Base-by-base conservation (phyloP, 805 yeast genomes). In the Saturnispora quitensis region DNA sequence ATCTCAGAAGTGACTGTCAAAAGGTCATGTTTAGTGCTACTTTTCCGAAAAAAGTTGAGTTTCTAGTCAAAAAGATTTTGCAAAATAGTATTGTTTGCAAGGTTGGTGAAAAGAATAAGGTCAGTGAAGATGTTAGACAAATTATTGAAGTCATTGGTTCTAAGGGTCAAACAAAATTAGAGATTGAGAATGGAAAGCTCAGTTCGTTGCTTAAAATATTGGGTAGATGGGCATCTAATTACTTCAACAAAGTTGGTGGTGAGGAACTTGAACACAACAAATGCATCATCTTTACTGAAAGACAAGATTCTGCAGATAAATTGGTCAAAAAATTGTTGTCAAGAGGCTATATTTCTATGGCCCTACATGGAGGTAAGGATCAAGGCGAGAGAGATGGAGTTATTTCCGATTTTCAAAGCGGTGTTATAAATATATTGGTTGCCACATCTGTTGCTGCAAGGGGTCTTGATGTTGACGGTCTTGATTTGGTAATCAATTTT, bases 371-470 rank as follows among this genome's bases (percentile, higher is more conserved):
- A 0, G 98, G 97, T 1, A 85, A 88, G 60, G 90, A 87, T 45
- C 95, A 90, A 60, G 70, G 76, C 33, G 97, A 91, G 62, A 73
- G 99, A 50, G 85, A 84, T 45, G 69, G 76, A 22, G 88, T 90
- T 2, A 77, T 93, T 40, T 71, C 75, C 13, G 87, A 81, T 48
- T 93, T 91, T 66, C 76, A 78, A 52, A 70, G 65, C 6, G 84
- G 88, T 13, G 72, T 73, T 0, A 68, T 80, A 3, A 77, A 80
- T 51, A 78, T 89, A 1, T 69, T 93, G 47, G 78, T 93, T 27
- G 96, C 97, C 7, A 93, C 99, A 0, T 93, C 96, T 2, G 86
- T 93, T 25, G 89, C 97, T 2, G 96, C 99, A 0, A 74, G 99
- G 55, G 99, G 99, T 0, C 70, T 93, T 24, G 97, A 93, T 67